phyloP scores from a whole-genome alignment of 306 rosid genomes.

The Dryas octopetala region DNA sequence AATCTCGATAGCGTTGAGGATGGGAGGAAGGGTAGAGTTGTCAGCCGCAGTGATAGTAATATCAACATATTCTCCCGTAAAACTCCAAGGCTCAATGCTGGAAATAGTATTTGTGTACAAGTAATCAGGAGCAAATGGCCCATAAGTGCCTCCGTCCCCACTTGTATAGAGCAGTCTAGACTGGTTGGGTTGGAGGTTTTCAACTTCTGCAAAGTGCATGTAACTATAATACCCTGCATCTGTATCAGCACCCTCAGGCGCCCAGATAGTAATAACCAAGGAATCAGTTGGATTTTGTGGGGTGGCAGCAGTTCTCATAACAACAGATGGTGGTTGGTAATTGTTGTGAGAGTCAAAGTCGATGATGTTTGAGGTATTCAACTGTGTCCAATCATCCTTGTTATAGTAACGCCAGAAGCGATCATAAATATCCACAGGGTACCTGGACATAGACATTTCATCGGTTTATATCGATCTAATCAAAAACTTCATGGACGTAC shows the following conservation, averaged over 20 bases:
- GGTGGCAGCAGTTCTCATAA: constrained; percentile 39
- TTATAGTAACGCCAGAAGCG: too few species aligned
- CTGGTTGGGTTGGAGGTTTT: constrained; percentile 23
- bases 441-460: too few species aligned
- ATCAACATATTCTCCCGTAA: too few species aligned
- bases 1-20: too few species aligned
- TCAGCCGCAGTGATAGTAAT: too few species aligned
- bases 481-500: too few species aligned
- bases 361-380: constrained; percentile 9
- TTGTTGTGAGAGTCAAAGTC: not conserved
- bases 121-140: constrained; percentile 9
- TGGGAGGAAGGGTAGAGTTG: too few species aligned
- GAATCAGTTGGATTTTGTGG: constrained; percentile 8
- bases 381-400: not conserved
- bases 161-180: not conserved
- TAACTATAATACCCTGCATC: constrained; percentile 13
- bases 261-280: constrained; percentile 9
- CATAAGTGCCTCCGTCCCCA: not conserved
- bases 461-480: too few species aligned
- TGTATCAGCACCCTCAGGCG: not conserved
- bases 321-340: constrained; percentile 28
- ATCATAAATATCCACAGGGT: too few species aligned
- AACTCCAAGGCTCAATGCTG: too few species aligned
- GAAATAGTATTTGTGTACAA: not conserved
- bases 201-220: constrained; percentile 34